Percentiles rank a stretch among this genome's conserved stretches.
Evolutionary conservation across 2,329 filamentous ascomycete genomes (phyloP).

Genomic region (Herpotrichia juniperi): DNA sequence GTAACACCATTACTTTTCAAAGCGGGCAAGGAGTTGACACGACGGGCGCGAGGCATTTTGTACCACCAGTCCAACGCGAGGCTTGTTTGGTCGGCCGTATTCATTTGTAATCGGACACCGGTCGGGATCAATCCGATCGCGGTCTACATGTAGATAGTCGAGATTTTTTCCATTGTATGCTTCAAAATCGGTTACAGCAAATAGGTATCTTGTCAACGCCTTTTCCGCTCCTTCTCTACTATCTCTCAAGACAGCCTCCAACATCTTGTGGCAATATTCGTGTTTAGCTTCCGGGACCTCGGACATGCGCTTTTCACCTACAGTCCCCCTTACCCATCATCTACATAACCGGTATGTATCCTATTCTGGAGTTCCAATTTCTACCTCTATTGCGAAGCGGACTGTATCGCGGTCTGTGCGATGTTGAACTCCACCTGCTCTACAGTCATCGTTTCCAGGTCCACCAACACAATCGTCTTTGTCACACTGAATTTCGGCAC

Average conservation of each 20-base stretch:
- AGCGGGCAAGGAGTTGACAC: neutral
- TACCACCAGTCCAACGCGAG: neutral
- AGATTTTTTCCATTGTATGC: no score
- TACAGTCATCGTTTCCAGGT: slow-evolving; percentile 82
- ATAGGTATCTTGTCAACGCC: slow-evolving; percentile 2
- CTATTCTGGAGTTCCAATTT: neutral
- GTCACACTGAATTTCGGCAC: slow-evolving; percentile 82
- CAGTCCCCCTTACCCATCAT: neutral
- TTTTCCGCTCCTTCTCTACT: neutral
- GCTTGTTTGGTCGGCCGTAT: neutral
- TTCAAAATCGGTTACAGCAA: neutral
- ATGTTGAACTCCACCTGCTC: slow-evolving; percentile 61
- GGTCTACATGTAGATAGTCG: no score
- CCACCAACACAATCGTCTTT: slow-evolving; percentile 80
- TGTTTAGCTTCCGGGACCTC: no score
- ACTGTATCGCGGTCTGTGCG: neutral
- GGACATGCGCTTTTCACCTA: no score
- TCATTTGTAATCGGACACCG: no score
- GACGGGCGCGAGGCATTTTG: no score
- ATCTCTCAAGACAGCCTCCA: neutral
- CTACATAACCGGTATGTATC: neutral
- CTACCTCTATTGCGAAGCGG: neutral
- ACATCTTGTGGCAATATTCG: no score
- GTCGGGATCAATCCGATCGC: no score
- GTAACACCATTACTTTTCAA: neutral